These are phyloP conservation scores for Candida golubevii DNA, from an alignment of 805 yeast species.

Conservation along the genomic window DNA sequence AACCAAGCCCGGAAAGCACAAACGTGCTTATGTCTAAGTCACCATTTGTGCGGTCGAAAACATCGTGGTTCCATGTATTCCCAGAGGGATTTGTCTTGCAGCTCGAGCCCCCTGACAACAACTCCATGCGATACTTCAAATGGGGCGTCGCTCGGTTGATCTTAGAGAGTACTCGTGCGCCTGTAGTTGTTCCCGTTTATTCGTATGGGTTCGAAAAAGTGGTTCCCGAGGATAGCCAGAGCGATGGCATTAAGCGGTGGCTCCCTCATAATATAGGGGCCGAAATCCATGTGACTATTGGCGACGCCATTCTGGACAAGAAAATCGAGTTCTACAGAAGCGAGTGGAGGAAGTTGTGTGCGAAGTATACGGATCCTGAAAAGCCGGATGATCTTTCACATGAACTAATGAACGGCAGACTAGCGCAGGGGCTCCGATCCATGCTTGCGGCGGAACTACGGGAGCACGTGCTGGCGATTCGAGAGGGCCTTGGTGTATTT, in stretches of 20 bases:
- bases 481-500: constrained; percentile 38
- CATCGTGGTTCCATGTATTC: constrained; percentile 90
- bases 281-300: constrained; percentile 64
- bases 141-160: constrained; percentile 92
- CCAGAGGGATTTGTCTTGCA: constrained; percentile 96
- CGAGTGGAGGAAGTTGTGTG: constrained; percentile 65
- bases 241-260: constrained; percentile 50
- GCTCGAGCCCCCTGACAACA: constrained; percentile 67
- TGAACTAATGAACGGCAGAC: constrained; percentile 58
- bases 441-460: constrained; percentile 67
- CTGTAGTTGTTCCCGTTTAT: constrained; percentile 84
- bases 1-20: constrained; percentile 29
- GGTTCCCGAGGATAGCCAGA: constrained; percentile 70
- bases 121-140: constrained; percentile 90
- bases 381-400: constrained; percentile 57
- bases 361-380: constrained; percentile 46
- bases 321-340: constrained; percentile 56
- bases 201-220: constrained; percentile 82
- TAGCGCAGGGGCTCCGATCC: constrained; percentile 64
- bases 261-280: constrained; percentile 64
- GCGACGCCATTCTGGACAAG: constrained; percentile 61
- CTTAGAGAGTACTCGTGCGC: constrained; percentile 77
- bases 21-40: constrained; percentile 30
- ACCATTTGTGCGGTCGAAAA: constrained; percentile 58
- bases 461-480: constrained; percentile 50